Evolutionary conservation across 306 rosid genomes (phyloP).

Genomic region (Glycine soja): DNA sequence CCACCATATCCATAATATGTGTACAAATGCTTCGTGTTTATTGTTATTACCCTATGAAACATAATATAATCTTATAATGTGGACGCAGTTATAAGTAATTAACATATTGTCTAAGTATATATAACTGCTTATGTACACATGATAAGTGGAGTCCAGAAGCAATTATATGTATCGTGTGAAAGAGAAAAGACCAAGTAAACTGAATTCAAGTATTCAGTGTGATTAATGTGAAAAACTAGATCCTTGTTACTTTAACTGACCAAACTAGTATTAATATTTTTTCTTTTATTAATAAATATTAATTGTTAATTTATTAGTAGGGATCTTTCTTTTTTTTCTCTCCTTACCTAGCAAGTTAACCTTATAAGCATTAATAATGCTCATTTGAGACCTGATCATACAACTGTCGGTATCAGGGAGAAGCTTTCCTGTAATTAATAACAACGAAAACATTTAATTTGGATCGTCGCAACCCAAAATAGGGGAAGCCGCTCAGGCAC

Average conservation of each 20-base stretch:
- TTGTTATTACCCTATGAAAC: slow-evolving; percentile 43
- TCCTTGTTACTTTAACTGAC: not conserved
- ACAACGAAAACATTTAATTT: too few species aligned
- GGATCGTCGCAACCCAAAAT: not conserved
- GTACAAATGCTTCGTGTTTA: slow-evolving; percentile 45
- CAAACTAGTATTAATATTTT: too few species aligned
- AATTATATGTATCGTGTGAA: slow-evolving; percentile 11
- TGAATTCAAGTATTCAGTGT: not conserved
- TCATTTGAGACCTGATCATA: not conserved
- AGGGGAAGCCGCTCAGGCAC: not conserved
- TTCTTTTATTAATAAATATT: too few species aligned
- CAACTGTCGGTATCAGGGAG: not conserved
- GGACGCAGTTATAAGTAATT: too few species aligned
- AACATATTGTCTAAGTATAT: too few species aligned
- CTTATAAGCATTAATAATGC: too few species aligned
- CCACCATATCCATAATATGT: slow-evolving; percentile 51
- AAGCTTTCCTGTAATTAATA: too few species aligned
- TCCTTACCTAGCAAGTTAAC: too few species aligned
- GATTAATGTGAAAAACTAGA: not conserved
- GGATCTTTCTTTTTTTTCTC: too few species aligned
- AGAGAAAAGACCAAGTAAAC: not conserved
- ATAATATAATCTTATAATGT: not conserved
- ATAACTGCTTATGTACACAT: too few species aligned
- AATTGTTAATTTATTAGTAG: too few species aligned
- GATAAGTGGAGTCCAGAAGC: not conserved